Evolutionary conservation across 306 rosid genomes (phyloP), one percentile per base, ranked within the genome.

Genomic region (Castanea crenata): DNA sequence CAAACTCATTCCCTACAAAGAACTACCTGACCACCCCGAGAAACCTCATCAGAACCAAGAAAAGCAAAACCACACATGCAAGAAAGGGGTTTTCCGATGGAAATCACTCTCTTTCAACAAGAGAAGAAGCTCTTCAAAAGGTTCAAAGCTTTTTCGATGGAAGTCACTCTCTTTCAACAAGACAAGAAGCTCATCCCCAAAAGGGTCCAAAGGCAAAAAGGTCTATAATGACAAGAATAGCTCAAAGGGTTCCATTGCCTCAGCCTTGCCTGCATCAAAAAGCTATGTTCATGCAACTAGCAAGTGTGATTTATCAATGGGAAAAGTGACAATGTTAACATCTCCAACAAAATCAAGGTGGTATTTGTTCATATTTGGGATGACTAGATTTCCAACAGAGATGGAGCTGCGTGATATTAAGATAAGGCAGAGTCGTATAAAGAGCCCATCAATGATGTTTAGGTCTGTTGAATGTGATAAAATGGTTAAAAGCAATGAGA

Each of bases 351-450:
- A 88, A 77, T 85, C 92, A 6, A 82, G 88, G 31, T 92, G 97
- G 99, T 81, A 78, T 78, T 54, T 92, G 84, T 86, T 85, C 2
- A 35, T 89, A 86, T 92, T 94, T 71, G 94, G 97, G 55, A 84
- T 90, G 86, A 32, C 75, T 62, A 72, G 73, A 75, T 56, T 86
- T 29, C 88, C 85, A 6, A 72, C 79, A 10, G 91, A 87, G 87
- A 90, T 94, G 95, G 87, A 88, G 46, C 80, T 92, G 63, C 67
- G 85, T 19, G 93, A 92, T 74, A 91, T 94, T 3, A 88, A 80
- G 75, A 69, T 46, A 19, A 81, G 97, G 81, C 97, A 92, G 69
- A 85, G 88, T 25, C 71, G 89, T 69, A 64, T 75, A 27, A 61
- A 83, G 41, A 56, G 20, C 16, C 76, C 89, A 23, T 9, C 75